phyloP scores from a whole-genome alignment of 1,139 yeast species.

The Nakaseomyces sp. region DNA sequence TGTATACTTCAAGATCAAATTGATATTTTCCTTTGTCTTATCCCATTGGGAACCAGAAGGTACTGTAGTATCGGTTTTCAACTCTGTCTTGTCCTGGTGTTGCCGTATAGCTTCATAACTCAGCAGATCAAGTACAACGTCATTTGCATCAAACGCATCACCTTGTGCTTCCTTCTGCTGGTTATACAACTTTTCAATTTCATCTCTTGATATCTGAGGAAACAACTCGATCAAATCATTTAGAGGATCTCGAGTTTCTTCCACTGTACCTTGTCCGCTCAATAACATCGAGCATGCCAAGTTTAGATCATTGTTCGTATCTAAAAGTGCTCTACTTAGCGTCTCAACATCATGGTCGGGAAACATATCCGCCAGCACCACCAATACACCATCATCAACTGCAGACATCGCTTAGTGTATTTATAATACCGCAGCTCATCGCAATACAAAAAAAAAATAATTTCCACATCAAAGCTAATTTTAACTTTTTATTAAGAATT shows the following conservation, averaged over 20 bases:
- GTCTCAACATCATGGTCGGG: slow-evolving; percentile 14
- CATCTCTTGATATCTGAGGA: slow-evolving; percentile 10
- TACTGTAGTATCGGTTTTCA: background rate
- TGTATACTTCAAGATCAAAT: slow-evolving; percentile 16
- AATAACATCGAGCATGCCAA: slow-evolving; percentile 24
- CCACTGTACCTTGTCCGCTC: slow-evolving; percentile 10
- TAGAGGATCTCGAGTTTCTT: background rate
- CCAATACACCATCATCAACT: background rate
- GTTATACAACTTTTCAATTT: slow-evolving; percentile 8
- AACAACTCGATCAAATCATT: slow-evolving; percentile 12
- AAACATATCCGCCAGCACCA: slow-evolving; percentile 16
- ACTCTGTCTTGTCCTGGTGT: slow-evolving; percentile 8
- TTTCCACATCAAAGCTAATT: no score
- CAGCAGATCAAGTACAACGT: slow-evolving; percentile 17
- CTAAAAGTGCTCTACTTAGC: slow-evolving; percentile 14
- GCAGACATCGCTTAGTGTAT: background rate
- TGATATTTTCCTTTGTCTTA: slow-evolving; percentile 8
- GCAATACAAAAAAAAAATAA: background rate
- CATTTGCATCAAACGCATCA: slow-evolving; percentile 8
- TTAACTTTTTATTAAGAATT: no score
- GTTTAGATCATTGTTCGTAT: slow-evolving; percentile 20
- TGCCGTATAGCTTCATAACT: slow-evolving; percentile 14
- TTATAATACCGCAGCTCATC: background rate
- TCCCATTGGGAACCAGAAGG: slow-evolving; percentile 9
- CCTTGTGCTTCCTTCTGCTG: slow-evolving; percentile 8